These are phyloP conservation scores for Ophiostoma australiae DNA, from an alignment of 2,329 filamentous ascomycete genomes.

Conservation along the genomic window DNA sequence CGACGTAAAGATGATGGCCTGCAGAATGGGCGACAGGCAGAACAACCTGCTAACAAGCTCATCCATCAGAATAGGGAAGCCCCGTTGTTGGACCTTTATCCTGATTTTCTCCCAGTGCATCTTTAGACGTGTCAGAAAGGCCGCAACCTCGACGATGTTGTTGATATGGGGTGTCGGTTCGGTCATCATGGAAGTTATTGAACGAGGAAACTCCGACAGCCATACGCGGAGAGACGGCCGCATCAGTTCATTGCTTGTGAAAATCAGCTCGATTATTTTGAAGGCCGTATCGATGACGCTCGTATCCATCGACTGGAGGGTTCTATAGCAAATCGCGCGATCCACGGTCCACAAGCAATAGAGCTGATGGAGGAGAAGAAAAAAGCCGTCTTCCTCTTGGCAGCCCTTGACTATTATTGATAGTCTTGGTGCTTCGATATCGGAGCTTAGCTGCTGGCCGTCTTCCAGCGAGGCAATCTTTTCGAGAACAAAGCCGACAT, in stretches of 20 bases:
- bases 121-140: not conserved
- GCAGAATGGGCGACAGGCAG: conserved; percentile 33
- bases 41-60: conserved; percentile 34
- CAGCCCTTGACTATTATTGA: not conserved
- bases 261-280: not conserved
- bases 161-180: not conserved
- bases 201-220: conserved; percentile 38
- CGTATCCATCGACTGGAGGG: not conserved
- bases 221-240: conserved; percentile 18
- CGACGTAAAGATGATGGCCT: conserved; percentile 33
- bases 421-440: not conserved
- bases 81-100: conserved; percentile 20
- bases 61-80: conserved; percentile 35
- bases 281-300: not conserved
- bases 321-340: not conserved
- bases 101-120: conserved; percentile 23
- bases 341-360: not conserved
- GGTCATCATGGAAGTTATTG: not conserved
- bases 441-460: not conserved
- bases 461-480: not conserved
- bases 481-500: not conserved
- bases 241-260: not conserved
- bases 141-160: not conserved
- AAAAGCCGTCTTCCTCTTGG: not conserved
- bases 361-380: not conserved